A percentile compares a stretch with the other conserved stretches of the same genome.
Conservation (phyloP, 208 protist genomes). For the Acanthamoeba lenticulata region DNA sequence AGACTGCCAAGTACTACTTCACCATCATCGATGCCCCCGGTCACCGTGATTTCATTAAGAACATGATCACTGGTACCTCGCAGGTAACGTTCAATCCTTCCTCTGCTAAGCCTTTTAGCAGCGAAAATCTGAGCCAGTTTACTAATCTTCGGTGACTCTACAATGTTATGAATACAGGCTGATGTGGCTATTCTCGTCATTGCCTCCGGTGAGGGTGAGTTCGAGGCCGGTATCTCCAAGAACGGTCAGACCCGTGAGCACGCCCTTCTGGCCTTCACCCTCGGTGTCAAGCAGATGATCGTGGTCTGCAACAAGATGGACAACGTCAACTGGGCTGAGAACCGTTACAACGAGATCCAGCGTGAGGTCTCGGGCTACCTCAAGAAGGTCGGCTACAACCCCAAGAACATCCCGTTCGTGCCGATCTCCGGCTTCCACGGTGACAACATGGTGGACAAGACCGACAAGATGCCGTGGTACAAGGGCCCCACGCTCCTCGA, state of each 20-base stretch:
- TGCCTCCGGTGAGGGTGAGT: constrained; percentile 85
- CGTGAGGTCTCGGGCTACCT: constrained; percentile 72
- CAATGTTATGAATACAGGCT: constrained; percentile 82
- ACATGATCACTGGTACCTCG: constrained; percentile 98
- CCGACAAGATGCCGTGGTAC: constrained; percentile 94
- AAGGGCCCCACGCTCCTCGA: constrained; percentile 93
- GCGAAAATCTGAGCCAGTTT: too few relatives aligned
- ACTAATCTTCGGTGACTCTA: neutral
- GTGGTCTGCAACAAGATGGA: constrained; percentile 95
- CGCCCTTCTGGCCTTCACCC: constrained; percentile 89
- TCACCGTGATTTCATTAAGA: constrained; percentile 99
- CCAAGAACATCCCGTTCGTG: constrained; percentile 93
- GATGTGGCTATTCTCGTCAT: constrained; percentile 93
- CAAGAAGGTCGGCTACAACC: constrained; percentile 93
- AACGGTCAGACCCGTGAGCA: constrained; percentile 91
- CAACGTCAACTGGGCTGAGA: constrained; percentile 91
- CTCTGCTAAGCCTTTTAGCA: too few relatives aligned
- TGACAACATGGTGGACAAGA: constrained; percentile 94
- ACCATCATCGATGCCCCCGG: constrained; percentile 99
- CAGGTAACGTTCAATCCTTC: neutral
- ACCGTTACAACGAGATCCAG: constrained; percentile 86
- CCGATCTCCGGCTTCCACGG: constrained; percentile 96
- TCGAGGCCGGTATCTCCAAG: constrained; percentile 88
- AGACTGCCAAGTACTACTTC: constrained; percentile 97
- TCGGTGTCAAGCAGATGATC: constrained; percentile 93